Evolutionary conservation across 148 eudicot genomes (phyloP).

Genomic region (Selenicereus undatus): DNA sequence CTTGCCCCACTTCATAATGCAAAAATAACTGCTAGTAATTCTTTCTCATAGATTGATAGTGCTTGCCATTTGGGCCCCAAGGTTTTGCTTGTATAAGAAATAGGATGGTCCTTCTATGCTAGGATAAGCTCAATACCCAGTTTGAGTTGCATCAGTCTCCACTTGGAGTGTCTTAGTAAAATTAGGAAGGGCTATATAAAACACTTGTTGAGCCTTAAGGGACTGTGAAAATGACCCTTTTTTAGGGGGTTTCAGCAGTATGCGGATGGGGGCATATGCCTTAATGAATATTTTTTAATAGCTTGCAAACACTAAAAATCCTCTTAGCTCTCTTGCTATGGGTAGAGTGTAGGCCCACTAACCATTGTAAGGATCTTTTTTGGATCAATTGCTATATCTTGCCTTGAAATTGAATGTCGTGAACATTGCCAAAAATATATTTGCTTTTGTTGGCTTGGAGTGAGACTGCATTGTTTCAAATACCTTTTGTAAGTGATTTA

Average conservation of each 20-base stretch:
- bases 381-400: background rate
- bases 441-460: background rate
- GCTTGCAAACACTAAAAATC: background rate
- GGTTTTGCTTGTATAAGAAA: background rate
- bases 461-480: background rate
- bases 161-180: background rate
- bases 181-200: background rate
- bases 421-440: too few relatives aligned
- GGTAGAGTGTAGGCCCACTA: background rate
- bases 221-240: too few relatives aligned
- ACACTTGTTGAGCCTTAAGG: background rate
- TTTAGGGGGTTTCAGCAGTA: background rate
- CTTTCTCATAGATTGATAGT: background rate
- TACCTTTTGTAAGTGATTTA: too few relatives aligned
- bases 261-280: background rate
- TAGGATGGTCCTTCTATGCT: background rate
- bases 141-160: background rate
- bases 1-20: background rate
- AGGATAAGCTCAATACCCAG: background rate
- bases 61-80: background rate
- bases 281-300: too few relatives aligned
- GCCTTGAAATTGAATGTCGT: background rate
- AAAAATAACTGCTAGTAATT: background rate
- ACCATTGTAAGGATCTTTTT: background rate
- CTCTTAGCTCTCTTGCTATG: background rate